Percentiles rank a stretch among this genome's conserved stretches.
Evolutionary conservation across 768 basidiomycete species (phyloP).

Genomic region (Boletales sp.): DNA sequence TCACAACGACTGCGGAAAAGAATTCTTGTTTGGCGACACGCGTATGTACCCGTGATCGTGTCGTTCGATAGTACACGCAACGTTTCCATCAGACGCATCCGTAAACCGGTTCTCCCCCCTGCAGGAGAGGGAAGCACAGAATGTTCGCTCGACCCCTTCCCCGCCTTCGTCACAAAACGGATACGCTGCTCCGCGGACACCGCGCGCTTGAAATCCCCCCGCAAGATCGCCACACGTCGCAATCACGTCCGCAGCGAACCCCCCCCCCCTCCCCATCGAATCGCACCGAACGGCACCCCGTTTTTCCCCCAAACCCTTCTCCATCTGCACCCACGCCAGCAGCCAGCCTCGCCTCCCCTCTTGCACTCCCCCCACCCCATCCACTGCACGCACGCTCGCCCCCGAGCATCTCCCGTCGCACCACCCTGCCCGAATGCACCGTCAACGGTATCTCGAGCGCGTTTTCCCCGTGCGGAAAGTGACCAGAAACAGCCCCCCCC

Average conservation of each 20-base stretch:
- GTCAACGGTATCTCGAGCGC: conserved; percentile 59
- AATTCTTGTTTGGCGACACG: too few relatives aligned
- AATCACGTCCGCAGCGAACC: conserved; percentile 52
- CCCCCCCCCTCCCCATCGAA: conserved; percentile 50
- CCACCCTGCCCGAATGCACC: conserved; percentile 49
- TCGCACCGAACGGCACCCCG: conserved; percentile 52
- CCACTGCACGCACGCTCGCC: conserved; percentile 56
- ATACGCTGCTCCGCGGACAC: conserved; percentile 44
- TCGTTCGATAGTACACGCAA: too few relatives aligned
- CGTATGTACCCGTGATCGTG: too few relatives aligned
- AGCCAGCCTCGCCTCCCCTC: conserved; percentile 24
- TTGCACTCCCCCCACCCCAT: conserved; percentile 41
- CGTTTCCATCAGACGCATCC: too few relatives aligned
- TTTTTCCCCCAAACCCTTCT: conserved; percentile 35
- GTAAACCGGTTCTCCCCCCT: too few relatives aligned
- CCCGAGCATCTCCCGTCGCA: conserved; percentile 57
- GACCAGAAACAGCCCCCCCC: too few relatives aligned
- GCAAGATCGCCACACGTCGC: conserved; percentile 36
- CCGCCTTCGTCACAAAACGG: conserved; percentile 50
- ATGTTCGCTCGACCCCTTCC: conserved; percentile 25
- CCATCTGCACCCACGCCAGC: conserved; percentile 23
- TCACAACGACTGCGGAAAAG: too few relatives aligned
- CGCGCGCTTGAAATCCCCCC: conserved; percentile 39
- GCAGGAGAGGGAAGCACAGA: too few relatives aligned
- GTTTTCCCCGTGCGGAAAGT: conserved; percentile 60